These are phyloP conservation scores for Tolypocladium endophyticum DNA, from an alignment of 2,329 filamentous ascomycete genomes.

Conservation along the genomic window DNA sequence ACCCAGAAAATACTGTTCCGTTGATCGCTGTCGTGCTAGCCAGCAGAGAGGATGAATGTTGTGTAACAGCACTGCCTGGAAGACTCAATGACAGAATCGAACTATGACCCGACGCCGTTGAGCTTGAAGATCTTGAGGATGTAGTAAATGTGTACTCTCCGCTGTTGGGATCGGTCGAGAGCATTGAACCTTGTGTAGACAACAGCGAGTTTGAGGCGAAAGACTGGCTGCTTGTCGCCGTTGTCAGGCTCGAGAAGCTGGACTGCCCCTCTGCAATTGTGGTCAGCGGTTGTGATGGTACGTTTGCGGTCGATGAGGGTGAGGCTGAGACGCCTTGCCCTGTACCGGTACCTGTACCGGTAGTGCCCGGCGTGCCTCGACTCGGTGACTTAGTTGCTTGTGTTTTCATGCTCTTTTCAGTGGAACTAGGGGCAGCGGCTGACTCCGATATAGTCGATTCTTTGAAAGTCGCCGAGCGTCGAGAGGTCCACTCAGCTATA, in stretches of 20 bases:
- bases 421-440: not conserved
- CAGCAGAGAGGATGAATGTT: not conserved
- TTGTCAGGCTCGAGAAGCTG: not conserved
- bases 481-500: not conserved
- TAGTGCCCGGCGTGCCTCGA: not conserved
- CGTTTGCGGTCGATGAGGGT: not conserved
- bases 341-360: too few relatives aligned
- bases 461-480: not conserved
- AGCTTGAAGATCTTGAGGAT: not conserved
- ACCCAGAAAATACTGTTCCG: not conserved
- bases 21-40: not conserved
- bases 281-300: not conserved
- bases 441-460: not conserved
- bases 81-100: not conserved
- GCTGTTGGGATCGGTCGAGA: not conserved
- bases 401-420: not conserved
- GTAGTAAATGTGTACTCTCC: not conserved
- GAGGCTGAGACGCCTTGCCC: not conserved
- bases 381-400: not conserved
- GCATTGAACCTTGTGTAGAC: not conserved
- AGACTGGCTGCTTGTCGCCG: not conserved
- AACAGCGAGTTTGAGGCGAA: not conserved
- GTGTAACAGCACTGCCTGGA: not conserved
- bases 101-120: not conserved
- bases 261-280: not conserved